Conservation (phyloP, 2,329 filamentous ascomycete genomes). For the Monilinia fructigena region DNA sequence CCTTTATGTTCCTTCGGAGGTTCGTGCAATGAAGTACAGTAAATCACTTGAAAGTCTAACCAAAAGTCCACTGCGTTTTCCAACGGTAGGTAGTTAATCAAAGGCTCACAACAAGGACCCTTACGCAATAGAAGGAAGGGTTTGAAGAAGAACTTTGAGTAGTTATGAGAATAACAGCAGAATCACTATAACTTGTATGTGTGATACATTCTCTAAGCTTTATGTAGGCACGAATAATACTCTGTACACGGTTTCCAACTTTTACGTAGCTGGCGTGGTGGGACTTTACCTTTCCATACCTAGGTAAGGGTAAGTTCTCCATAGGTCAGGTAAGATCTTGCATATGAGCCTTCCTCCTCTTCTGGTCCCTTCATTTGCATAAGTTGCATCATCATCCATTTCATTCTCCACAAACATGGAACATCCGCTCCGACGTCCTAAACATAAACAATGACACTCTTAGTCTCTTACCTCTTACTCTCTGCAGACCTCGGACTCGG, state of each 20-base stretch:
- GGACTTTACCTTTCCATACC: background rate
- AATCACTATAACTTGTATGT: background rate
- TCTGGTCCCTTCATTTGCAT: no score
- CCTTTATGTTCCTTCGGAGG: background rate
- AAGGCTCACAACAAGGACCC: background rate
- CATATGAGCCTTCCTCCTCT: no score
- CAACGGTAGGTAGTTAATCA: background rate
- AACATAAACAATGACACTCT: no score
- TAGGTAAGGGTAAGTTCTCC: no score
- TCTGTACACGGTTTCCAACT: background rate
- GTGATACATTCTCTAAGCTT: background rate
- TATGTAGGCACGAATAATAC: background rate
- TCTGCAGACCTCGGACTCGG: background rate
- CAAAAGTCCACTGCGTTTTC: background rate
- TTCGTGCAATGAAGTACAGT: background rate
- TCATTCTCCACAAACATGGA: constrained; percentile 15
- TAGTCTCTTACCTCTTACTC: no score
- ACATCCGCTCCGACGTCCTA: background rate
- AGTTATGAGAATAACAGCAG: background rate
- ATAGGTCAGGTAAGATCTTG: no score
- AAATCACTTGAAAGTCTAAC: background rate
- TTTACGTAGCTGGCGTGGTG: background rate
- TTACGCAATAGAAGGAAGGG: constrained; percentile 3
- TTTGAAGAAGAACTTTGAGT: background rate
- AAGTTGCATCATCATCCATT: no score